Base-by-base conservation (phyloP, 2,329 filamentous ascomycete genomes). In the Neonectria ditissima region DNA sequence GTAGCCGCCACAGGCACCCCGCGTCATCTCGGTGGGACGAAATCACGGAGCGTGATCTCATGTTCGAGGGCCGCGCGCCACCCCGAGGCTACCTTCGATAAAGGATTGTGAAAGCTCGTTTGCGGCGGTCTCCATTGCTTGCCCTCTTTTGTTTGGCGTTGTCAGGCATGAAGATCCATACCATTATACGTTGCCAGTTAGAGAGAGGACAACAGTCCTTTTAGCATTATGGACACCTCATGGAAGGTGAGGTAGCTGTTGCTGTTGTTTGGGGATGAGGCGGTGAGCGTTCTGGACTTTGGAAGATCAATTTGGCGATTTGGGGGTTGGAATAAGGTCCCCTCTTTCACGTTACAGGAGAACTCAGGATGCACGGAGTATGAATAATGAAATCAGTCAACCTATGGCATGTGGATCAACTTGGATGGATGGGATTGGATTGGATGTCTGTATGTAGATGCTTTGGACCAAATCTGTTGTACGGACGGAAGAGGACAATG, bases 41-140 rank as follows among this genome's bases (percentile, higher is more conserved):
- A 57, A 83, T 90, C 68, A 86, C 88, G 64, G 91, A 93, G 80
- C 86, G 88, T 32, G 91, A 93, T 74, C 82, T 92, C 57, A 78
- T 90, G 52, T 90, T 89, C 70, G 90, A 93, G 56, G 81, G 77
- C 57, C 75, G 75, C 22, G 48, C 60, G 26, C 74, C 74, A 20
- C 69, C 69, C n/a, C 68, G 75, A 55, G 67, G 68, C 26, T 76
- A 75, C 53, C 62, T 70, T 26, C 74, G 69, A 59, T 76, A 67
- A 63, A 44, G 55, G 43, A 45, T 41, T 18, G n/a, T 30, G 52
- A 30, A 55, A 26, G 32, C 32, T 37, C 37, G 28, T 41, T 60
- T 39, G 22, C 26, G 30, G 28, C 44, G 28, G 30, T 37, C 53
- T 50, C 48, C 47, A 41, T 44, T 52, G 48, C 51, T 62, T 39